These are phyloP conservation scores for Lizanozyma gosingica DNA, from an alignment of 1,139 yeast species.

Conservation along the genomic window DNA sequence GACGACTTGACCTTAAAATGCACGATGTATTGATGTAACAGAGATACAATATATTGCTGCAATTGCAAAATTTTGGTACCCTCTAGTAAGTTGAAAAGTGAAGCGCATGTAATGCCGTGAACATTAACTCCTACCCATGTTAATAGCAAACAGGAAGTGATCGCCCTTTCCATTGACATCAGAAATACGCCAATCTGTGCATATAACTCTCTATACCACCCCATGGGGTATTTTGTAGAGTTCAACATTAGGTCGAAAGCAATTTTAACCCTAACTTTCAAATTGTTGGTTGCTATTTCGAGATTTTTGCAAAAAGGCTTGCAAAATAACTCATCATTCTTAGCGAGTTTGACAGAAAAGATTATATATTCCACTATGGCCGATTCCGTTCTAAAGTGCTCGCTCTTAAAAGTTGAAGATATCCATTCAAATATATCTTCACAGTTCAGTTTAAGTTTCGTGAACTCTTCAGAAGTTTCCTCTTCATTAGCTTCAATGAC, in stretches of 20 bases:
- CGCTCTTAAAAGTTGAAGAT: not conserved
- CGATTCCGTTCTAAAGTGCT: not conserved
- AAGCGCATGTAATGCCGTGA: slow-evolving; percentile 1
- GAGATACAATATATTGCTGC: slow-evolving; percentile 17
- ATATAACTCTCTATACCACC: not conserved
- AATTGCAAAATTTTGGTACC: slow-evolving; percentile 25
- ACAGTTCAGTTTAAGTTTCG: not conserved
- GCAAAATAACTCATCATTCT: not conserved
- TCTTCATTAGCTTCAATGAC: not conserved
- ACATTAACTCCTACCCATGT: not conserved
- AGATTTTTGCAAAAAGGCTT: not conserved
- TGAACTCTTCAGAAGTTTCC: not conserved
- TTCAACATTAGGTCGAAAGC: not conserved
- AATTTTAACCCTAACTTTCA: not conserved
- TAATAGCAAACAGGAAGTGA: not conserved
- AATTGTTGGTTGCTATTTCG: not conserved
- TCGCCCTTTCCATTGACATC: not conserved
- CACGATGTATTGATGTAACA: slow-evolving; percentile 16
- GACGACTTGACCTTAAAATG: slow-evolving; percentile 9
- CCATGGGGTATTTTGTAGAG: not conserved
- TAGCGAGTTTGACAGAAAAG: not conserved
- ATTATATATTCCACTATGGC: not conserved
- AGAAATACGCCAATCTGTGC: not conserved
- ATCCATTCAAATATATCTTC: not conserved
- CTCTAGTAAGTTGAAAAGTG: slow-evolving; percentile 35